A percentile compares a stretch with the other conserved stretches of the same genome.
Evolutionary conservation across 169 alveolate genomes (phyloP).

Genomic region (Ichthyophthirius multifiliis): DNA sequence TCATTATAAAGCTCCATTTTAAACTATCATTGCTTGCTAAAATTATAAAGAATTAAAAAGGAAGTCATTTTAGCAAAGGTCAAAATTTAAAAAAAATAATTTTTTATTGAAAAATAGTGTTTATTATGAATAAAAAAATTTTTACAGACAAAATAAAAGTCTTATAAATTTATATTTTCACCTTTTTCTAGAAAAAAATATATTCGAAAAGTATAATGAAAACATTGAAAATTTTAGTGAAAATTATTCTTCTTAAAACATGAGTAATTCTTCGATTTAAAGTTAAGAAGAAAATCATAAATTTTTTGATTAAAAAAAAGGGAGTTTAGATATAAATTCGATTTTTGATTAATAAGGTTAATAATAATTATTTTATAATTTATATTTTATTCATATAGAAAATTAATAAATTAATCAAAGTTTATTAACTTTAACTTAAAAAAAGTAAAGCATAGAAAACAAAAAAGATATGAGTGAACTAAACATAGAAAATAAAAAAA

Average conservation of each 20-base stretch:
- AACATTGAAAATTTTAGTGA: too few relatives aligned
- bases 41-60: not conserved
- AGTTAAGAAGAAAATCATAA: too few relatives aligned
- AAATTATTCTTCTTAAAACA: too few relatives aligned
- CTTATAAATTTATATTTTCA: not conserved
- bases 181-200: not conserved
- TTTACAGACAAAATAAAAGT: not conserved
- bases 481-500: not conserved
- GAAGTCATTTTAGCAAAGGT: not conserved
- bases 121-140: not conserved
- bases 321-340: too few relatives aligned
- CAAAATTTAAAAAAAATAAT: not conserved
- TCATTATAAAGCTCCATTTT: not conserved
- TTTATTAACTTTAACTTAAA: not conserved
- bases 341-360: not conserved
- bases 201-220: too few relatives aligned
- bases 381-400: too few relatives aligned
- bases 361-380: too few relatives aligned
- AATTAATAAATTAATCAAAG: not conserved
- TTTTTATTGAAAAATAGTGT: not conserved
- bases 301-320: not conserved
- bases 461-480: not conserved
- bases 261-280: too few relatives aligned
- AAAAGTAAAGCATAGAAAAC: not conserved
- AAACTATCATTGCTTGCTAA: not conserved